Conservation (phyloP, 192 early-diverging fungal species). For the Dissophora globulifera region DNA sequence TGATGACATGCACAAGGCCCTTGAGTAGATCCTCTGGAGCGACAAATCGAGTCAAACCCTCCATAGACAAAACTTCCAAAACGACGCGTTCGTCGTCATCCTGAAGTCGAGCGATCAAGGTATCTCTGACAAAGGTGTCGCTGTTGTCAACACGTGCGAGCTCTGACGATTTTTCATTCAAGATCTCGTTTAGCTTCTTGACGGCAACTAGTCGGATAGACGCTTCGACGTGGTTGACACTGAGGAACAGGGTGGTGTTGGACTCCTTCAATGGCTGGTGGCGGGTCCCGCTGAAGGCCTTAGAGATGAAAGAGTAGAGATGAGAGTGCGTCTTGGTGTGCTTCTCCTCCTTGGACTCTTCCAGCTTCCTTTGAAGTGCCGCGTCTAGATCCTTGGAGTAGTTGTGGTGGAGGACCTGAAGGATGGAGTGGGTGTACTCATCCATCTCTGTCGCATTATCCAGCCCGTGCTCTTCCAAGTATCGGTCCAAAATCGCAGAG, state of each 20-base stretch:
- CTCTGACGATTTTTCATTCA: conserved; percentile 54
- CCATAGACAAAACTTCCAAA: conserved; percentile 52
- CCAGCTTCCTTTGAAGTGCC: conserved; percentile 54
- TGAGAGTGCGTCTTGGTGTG: conserved; percentile 29
- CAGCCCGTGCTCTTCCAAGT: conserved; percentile 26
- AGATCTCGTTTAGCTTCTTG: conserved; percentile 69
- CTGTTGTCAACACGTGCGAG: conserved; percentile 25
- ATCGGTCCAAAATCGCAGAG: conserved; percentile 48
- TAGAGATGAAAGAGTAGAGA: conserved; percentile 66
- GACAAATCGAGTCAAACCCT: conserved; percentile 26
- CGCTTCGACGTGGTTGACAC: conserved; percentile 78
- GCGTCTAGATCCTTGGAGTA: conserved; percentile 58
- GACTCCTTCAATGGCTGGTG: conserved; percentile 73
- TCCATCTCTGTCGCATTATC: conserved; percentile 18
- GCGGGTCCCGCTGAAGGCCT: conserved; percentile 64
- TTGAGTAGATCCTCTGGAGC: conserved; percentile 34
- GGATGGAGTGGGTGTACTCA: conserved; percentile 31
- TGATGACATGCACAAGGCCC: conserved; percentile 35
- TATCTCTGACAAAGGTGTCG: conserved; percentile 58
- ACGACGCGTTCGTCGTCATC: conserved; percentile 64
- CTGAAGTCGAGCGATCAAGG: conserved; percentile 59
- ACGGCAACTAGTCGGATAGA: conserved; percentile 77
- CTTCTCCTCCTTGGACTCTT: conserved; percentile 26
- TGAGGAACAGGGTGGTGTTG: conserved; percentile 83
- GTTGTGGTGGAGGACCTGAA: conserved; percentile 52